Evolutionary conservation across 257 asterid species (phyloP), one percentile per base, ranked within the genome.

Genomic region (Solanum arcanum): DNA sequence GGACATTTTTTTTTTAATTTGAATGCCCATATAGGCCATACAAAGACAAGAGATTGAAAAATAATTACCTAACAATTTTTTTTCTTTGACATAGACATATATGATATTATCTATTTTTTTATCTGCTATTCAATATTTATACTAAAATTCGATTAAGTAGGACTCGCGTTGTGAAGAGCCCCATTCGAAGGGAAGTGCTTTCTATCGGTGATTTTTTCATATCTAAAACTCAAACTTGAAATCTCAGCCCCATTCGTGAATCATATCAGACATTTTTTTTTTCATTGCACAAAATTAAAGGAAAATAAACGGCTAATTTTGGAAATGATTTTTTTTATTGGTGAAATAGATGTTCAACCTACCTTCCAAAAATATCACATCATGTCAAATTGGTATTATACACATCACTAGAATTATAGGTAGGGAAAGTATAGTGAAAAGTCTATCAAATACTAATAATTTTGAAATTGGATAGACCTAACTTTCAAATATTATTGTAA

Each of bases 391-490:
- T 77, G 49, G 62, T 44, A 44, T 9, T 16, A 77, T 44, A 44
- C 7, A 21, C n/a, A 46, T 46, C 84, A 46, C 84, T 46, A 25
- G 64, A 78, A 78, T 78, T 78, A 46, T 78, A 78, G 64, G 84
- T 78, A 27, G 25, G 84, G 84, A 14, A 77, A 77, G 84, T 44
- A 35, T 77, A 44, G 84, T 44, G 64, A 77, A 78, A 78, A 59
- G 84, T 78, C 64, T 78, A 78, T 7, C 10, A 78, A 78, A 44
- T 78, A 78, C 64, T 46, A 78, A 44, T 14, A 77, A 78, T 46
- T 44, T 78, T 15, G 41, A 46, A 78, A 78, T 78, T 78, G 64
- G 84, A 78, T 78, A 49, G 83, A 77, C 84, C 84, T 27, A 78
- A 78, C 15, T 46, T 77, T 25, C 64, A 21, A 44, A 77, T 44